These are phyloP conservation scores for Penicillium expansum DNA, from an alignment of 2,329 filamentous ascomycete genomes.

Conservation along the genomic window DNA sequence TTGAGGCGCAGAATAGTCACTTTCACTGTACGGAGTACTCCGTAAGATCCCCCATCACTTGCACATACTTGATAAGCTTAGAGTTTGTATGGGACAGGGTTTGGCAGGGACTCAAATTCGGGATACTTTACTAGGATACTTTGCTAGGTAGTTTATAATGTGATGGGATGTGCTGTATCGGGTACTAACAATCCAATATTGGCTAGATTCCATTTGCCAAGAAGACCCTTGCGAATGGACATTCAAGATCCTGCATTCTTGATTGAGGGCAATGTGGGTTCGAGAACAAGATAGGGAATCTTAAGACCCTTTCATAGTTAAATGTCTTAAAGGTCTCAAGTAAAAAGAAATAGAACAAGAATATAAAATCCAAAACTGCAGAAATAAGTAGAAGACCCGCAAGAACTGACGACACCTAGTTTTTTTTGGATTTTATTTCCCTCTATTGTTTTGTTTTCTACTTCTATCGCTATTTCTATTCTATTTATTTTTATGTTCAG, in stretches of 20 bases:
- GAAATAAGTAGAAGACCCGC: neutral
- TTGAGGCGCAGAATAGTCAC: neutral
- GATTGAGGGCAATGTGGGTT: conserved; percentile 12
- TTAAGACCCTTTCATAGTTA: neutral
- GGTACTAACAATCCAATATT: neutral
- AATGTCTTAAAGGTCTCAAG: neutral
- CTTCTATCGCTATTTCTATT: neutral
- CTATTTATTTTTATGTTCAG: neutral
- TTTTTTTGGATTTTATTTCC: neutral
- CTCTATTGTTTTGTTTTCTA: neutral
- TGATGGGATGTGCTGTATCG: neutral
- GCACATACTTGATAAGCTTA: neutral
- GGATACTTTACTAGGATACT: neutral
- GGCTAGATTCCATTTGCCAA: conserved; percentile 10
- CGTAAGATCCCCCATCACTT: neutral
- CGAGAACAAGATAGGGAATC: neutral
- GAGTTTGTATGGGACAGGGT: neutral
- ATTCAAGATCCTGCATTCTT: conserved; percentile 23
- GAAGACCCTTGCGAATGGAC: conserved; percentile 20
- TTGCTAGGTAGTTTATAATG: neutral
- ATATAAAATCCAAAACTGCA: neutral
- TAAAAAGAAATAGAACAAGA: neutral
- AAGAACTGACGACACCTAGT: neutral
- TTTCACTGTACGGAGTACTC: too few relatives aligned
- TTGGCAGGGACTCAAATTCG: neutral